Evolutionary conservation across 371 early-diverging fungal genomes (phyloP).

Genomic region (Mycotypha africana): DNA sequence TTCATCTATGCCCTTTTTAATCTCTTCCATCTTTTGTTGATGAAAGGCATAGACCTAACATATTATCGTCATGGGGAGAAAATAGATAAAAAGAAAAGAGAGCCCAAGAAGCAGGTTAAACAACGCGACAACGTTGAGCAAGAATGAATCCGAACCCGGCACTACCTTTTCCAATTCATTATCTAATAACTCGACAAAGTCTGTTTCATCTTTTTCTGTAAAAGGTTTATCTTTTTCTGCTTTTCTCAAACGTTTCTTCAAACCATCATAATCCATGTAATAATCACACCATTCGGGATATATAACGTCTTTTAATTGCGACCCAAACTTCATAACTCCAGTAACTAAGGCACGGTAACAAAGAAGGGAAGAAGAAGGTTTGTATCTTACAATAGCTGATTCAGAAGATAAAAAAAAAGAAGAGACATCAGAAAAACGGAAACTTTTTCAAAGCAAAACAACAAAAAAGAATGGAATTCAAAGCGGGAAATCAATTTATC

Average conservation of each 20-base stretch:
- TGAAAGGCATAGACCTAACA: slow-evolving; percentile 83
- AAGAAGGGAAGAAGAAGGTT: no score
- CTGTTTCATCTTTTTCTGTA: slow-evolving; percentile 75
- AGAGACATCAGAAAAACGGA: background rate
- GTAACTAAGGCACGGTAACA: no score
- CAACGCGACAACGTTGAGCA: background rate
- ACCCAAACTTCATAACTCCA: slow-evolving; percentile 96
- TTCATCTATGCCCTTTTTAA: slow-evolving; percentile 72
- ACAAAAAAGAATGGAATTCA: background rate
- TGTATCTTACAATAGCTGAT: background rate
- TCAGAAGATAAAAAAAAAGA: background rate
- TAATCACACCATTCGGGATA: slow-evolving; percentile 86
- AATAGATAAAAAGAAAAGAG: no score
- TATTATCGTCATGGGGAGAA: background rate
- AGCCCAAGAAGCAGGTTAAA: no score
- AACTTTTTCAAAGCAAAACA: background rate
- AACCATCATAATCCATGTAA: slow-evolving; percentile 88
- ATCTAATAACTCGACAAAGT: slow-evolving; percentile 83
- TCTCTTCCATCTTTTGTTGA: slow-evolving; percentile 82
- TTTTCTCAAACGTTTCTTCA: slow-evolving; percentile 81
- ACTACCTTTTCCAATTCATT: slow-evolving; percentile 91
- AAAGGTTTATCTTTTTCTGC: slow-evolving; percentile 49
- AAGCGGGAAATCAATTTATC: background rate
- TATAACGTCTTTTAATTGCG: slow-evolving; percentile 74
- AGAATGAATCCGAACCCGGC: no score